Conservation (phyloP, 495 filamentous ascomycete species). For the Aspergillus incahuasiensis region DNA sequence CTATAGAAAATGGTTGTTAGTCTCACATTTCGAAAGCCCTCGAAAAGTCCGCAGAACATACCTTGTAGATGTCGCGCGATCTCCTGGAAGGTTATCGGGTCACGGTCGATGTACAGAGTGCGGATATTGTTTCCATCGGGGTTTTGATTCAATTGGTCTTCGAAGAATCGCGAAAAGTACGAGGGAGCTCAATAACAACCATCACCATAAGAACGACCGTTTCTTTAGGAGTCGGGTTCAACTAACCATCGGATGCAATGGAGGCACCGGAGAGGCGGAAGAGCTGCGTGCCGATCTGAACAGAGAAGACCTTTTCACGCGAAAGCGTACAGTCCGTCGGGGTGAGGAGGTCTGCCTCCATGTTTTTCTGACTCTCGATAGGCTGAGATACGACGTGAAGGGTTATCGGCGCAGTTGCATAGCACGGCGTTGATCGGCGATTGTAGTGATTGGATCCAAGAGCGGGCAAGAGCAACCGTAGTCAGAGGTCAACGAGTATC, state of each 20-base stretch:
- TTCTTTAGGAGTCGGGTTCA: background rate
- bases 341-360: background rate
- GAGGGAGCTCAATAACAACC: slow-evolving; percentile 67
- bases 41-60: slow-evolving; percentile 13
- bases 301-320: slow-evolving; percentile 73
- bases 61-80: slow-evolving; percentile 90
- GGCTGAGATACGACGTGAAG: background rate
- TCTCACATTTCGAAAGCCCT: background rate
- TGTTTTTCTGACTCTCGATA: background rate
- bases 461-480: background rate
- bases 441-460: background rate
- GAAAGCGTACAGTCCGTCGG: slow-evolving; percentile 36
- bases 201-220: slow-evolving; percentile 4
- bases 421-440: background rate
- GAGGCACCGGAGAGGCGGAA: slow-evolving; percentile 94
- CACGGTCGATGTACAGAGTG: slow-evolving; percentile 92
- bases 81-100: slow-evolving; percentile 83
- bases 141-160: slow-evolving; percentile 67
- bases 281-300: slow-evolving; percentile 88
- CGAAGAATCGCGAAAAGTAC: slow-evolving; percentile 95
- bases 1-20: slow-evolving; percentile 28
- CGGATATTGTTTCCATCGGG: slow-evolving; percentile 51
- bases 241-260: slow-evolving; percentile 91
- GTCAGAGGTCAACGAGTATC: background rate
- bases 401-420: background rate